Evolutionary conservation across 805 yeast species (phyloP).

Genomic region (Metschnikowia koreensis): DNA sequence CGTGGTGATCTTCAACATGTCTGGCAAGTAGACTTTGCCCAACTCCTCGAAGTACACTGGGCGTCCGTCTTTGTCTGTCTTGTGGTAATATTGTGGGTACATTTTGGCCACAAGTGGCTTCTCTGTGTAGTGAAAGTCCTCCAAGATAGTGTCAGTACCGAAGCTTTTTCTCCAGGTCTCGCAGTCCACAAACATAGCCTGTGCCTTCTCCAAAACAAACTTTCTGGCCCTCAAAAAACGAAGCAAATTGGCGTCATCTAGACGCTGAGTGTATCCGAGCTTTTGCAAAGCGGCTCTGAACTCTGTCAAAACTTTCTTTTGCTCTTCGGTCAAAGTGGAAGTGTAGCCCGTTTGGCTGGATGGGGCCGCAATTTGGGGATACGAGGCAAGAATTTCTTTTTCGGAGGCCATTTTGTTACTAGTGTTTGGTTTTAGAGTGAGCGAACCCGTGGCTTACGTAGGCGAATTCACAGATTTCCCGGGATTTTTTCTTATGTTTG

Average conservation of each 20-base stretch:
- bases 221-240: constrained; percentile 94
- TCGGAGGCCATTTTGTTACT: constrained; percentile 25
- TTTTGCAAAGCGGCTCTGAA: constrained; percentile 57
- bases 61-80: constrained; percentile 95
- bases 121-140: constrained; percentile 90
- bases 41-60: constrained; percentile 94
- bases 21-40: constrained; percentile 84
- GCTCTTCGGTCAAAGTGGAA: constrained; percentile 71
- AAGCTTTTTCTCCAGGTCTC: constrained; percentile 89
- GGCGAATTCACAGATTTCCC: constrained; percentile 6
- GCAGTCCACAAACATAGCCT: constrained; percentile 79
- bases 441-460: constrained; percentile 1
- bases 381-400: constrained; percentile 51
- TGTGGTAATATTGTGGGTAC: constrained; percentile 97
- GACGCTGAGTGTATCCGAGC: constrained; percentile 69
- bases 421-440: neutral
- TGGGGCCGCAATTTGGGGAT: constrained; percentile 67
- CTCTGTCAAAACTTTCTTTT: constrained; percentile 55
- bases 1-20: constrained; percentile 89
- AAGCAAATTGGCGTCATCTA: constrained; percentile 80
- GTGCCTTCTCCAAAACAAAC: constrained; percentile 78
- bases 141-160: constrained; percentile 82
- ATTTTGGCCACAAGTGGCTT: constrained; percentile 83
- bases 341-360: constrained; percentile 72
- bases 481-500: constrained; percentile 8